phyloP scores from a whole-genome alignment of 148 eudicot species.

The Limonium bicolor region DNA sequence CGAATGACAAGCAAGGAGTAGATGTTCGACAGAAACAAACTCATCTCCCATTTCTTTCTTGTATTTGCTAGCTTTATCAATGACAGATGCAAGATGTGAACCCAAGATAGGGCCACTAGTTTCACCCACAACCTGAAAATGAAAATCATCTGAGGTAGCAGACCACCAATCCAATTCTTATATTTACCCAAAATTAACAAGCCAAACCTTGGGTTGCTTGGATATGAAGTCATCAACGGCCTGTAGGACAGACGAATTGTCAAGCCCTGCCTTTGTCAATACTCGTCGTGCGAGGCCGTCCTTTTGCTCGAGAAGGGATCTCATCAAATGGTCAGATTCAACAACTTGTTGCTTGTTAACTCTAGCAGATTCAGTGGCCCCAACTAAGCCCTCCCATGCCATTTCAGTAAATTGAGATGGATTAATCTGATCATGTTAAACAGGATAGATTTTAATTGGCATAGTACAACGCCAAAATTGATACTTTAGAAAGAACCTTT shows the following conservation, averaged over 20 bases:
- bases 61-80: conserved; percentile 66
- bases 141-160: conserved; percentile 3
- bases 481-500: background rate
- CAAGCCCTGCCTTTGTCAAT: conserved; percentile 84
- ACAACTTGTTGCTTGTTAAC: conserved; percentile 74
- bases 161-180: too few relatives aligned
- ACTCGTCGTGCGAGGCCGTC: conserved; percentile 92
- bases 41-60: conserved; percentile 87
- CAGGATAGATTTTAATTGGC: background rate
- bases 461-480: background rate
- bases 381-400: conserved; percentile 95
- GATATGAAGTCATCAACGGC: conserved; percentile 76
- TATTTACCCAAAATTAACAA: too few relatives aligned
- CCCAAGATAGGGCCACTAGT: conserved; percentile 77
- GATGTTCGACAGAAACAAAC: conserved; percentile 94
- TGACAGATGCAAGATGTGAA: conserved; percentile 37
- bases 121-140: conserved; percentile 65
- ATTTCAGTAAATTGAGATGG: conserved; percentile 83
- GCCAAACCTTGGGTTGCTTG: conserved; percentile 80
- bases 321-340: conserved; percentile 93
- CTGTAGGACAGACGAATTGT: conserved; percentile 80
- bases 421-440: conserved; percentile 31
- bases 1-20: conserved; percentile 55
- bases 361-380: conserved; percentile 79
- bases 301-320: conserved; percentile 85